Evolutionary conservation across 2,329 filamentous ascomycete genomes (phyloP).

Genomic region (Aureobasidium subglaciale): DNA sequence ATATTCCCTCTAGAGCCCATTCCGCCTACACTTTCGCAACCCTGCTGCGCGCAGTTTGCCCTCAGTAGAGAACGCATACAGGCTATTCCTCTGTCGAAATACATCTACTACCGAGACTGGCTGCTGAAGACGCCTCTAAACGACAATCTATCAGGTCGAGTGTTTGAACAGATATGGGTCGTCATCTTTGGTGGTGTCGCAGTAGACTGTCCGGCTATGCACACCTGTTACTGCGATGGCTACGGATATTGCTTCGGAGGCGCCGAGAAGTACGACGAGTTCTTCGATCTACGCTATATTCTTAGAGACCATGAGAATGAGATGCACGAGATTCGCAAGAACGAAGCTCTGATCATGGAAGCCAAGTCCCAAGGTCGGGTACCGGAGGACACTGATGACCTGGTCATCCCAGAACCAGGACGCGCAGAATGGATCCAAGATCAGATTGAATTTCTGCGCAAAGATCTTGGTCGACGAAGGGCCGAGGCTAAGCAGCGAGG

Average conservation of each 20-base stretch:
- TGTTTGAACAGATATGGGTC: slow-evolving; percentile 61
- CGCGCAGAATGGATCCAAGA: slow-evolving; percentile 37
- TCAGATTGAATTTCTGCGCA: slow-evolving; percentile 38
- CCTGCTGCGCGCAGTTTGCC: slow-evolving; percentile 60
- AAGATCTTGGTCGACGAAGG: slow-evolving; percentile 36
- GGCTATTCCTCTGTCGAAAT: slow-evolving; percentile 46
- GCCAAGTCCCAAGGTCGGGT: slow-evolving; percentile 31
- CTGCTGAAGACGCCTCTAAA: slow-evolving; percentile 49
- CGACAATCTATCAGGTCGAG: slow-evolving; percentile 51
- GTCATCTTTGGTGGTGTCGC: slow-evolving; percentile 50
- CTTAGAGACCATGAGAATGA: slow-evolving; percentile 36
- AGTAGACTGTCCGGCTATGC: slow-evolving; percentile 45
- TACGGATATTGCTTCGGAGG: slow-evolving; percentile 56
- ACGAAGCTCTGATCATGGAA: slow-evolving; percentile 31
- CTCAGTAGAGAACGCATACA: slow-evolving; percentile 51
- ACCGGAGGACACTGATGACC: slow-evolving; percentile 25
- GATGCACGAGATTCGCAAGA: slow-evolving; percentile 36
- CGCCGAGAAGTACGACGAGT: slow-evolving; percentile 42
- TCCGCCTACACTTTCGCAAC: slow-evolving; percentile 48
- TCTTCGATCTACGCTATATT: slow-evolving; percentile 39
- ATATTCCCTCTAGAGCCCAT: slow-evolving; percentile 43
- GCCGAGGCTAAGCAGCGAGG: slow-evolving; percentile 44
- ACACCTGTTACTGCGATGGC: slow-evolving; percentile 57
- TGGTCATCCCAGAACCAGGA: slow-evolving; percentile 32
- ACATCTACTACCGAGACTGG: slow-evolving; percentile 54